A percentile compares a stretch with the other conserved stretches of the same genome.
Conservation (phyloP, 768 basidiomycete genomes). For the Crucibulum laeve region DNA sequence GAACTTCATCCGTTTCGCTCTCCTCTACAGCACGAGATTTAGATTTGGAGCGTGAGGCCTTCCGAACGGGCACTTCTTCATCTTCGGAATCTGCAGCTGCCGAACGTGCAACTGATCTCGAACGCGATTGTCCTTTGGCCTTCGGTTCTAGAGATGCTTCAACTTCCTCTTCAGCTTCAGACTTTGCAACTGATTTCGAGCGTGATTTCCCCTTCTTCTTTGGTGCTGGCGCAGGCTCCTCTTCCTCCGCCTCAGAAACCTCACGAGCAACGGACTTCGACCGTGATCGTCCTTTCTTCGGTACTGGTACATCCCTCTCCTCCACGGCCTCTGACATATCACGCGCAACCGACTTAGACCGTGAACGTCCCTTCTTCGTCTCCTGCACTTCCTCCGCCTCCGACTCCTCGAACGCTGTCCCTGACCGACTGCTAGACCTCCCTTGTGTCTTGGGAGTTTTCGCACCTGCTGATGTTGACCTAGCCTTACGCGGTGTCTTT, state of each 20-base stretch:
- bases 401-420: slow-evolving; percentile 19
- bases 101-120: neutral
- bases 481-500: slow-evolving; percentile 17
- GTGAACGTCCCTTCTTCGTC: slow-evolving; percentile 17
- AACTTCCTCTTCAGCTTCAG: neutral
- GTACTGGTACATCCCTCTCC: slow-evolving; percentile 12
- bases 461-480: slow-evolving; percentile 13
- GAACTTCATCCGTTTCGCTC: slow-evolving; percentile 8
- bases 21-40: slow-evolving; percentile 13
- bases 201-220: neutral
- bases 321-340: slow-evolving; percentile 3
- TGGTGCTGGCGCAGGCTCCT: neutral
- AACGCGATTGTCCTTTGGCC: too few relatives aligned
- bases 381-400: slow-evolving; percentile 15
- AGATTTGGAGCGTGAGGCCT: slow-evolving; percentile 17
- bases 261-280: slow-evolving; percentile 21
- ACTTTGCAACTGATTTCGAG: neutral
- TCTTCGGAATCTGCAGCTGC: slow-evolving; percentile 6
- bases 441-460: slow-evolving; percentile 16
- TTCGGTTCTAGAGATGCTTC: slow-evolving; percentile 2
- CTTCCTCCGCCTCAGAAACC: slow-evolving; percentile 7
- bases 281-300: slow-evolving; percentile 16
- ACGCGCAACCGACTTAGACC: slow-evolving; percentile 15
- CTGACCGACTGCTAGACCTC: slow-evolving; percentile 16
- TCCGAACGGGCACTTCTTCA: slow-evolving; percentile 6